Conservation (phyloP, 768 basidiomycete species). For the Pleurotus tuoliensis region DNA sequence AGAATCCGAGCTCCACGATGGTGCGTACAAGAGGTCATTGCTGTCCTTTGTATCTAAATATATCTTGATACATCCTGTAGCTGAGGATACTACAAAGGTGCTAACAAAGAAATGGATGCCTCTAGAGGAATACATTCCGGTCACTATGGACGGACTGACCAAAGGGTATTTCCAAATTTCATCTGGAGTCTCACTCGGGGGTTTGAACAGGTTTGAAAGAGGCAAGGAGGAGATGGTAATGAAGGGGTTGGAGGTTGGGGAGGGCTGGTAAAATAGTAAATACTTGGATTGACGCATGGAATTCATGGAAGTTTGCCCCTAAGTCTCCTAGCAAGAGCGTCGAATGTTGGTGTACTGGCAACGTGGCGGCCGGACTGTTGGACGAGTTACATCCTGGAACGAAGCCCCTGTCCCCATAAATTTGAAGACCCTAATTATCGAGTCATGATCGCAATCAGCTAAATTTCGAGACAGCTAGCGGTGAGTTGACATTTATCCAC, state of each 20-base stretch:
- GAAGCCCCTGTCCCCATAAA: background rate
- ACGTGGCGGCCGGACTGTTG: background rate
- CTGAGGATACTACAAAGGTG: conserved; percentile 44
- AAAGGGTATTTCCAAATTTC: conserved; percentile 28
- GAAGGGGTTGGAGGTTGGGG: background rate
- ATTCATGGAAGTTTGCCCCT: background rate
- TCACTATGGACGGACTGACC: conserved; percentile 32
- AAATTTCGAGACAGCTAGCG: conserved; percentile 13
- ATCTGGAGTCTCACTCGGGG: conserved; percentile 18
- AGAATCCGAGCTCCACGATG: conserved; percentile 60
- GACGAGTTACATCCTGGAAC: background rate
- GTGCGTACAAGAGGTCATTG: conserved; percentile 25
- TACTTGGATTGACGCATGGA: background rate
- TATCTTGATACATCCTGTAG: conserved; percentile 22
- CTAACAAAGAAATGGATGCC: conserved; percentile 56
- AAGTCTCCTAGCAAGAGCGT: background rate
- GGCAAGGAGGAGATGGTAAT: conserved; percentile 25
- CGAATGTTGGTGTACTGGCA: background rate
- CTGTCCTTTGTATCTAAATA: background rate
- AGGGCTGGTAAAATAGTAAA: background rate
- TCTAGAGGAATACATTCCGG: conserved; percentile 39
- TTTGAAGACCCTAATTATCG: conserved; percentile 1
- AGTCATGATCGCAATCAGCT: conserved; percentile 1
- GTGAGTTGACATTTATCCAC: conserved; percentile 3
- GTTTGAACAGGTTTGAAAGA: conserved; percentile 28